Evolutionary conservation across 2,329 filamentous ascomycete species (phyloP), one percentile per base, ranked within the genome.

Genomic region (Phaeosphaeriaceae sp.): DNA sequence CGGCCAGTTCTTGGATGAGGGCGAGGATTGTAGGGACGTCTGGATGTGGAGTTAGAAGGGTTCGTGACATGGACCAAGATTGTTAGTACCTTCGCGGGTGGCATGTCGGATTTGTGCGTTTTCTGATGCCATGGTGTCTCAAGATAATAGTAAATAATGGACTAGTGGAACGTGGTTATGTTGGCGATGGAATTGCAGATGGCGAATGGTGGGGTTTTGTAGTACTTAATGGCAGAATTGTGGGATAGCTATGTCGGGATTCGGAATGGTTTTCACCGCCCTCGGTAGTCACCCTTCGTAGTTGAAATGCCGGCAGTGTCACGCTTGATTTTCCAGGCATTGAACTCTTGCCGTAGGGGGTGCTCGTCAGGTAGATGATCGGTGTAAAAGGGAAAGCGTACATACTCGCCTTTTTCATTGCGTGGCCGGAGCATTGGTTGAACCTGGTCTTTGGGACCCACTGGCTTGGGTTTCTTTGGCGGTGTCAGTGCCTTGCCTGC

Each of bases 1-100:
- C 84, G 60, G 93, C 93, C 7, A 97, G 86, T 68, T 92, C 93
- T 46, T 85, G 83, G 75, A 97, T 92, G 67, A 97, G 81, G 59
- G 80, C 76, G 20, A 96, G 84, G 71, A 97, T 96, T n/a, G 80
- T 79, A 18, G 87, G 83, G 48, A 95, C 84, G 67, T 97, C 93
- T 96, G 51, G 30, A 17, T 9, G 6, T n/a, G 4, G 32, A 6
- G 28, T 42, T 8, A 30, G 23, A 20, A 3, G 6, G 15, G 8
- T 4, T 6, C 36, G 36, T 12, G 35, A 38, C 9, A 9, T 16
- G 18, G 4, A 11, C 9, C 17, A 3, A 7, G 35, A n/a, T 23
- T 12, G 12, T 32, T 50, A 63, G n/a, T 61, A 85, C 85, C 85
- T 78, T 85, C 77, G 17, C 80, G 81, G 18, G 79, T 80, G 6